phyloP scores from a whole-genome alignment of 2,329 filamentous ascomycete species.

The Aspergillus flavus region DNA sequence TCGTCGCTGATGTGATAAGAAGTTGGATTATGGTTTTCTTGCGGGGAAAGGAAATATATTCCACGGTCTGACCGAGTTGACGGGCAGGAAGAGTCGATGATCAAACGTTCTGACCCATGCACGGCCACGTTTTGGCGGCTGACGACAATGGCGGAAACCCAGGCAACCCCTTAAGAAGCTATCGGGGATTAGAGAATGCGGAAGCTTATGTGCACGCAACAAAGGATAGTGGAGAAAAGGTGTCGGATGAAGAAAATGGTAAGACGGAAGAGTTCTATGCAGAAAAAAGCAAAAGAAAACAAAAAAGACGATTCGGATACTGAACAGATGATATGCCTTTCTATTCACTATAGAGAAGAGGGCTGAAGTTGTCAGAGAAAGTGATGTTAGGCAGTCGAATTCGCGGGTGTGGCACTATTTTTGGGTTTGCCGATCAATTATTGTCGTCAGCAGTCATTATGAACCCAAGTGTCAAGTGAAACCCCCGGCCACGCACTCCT shows the following conservation, averaged over 20 bases:
- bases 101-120: constrained; percentile 6
- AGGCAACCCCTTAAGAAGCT: constrained; percentile 3
- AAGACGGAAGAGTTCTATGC: neutral
- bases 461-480: neutral
- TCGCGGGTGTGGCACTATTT: neutral
- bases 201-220: neutral
- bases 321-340: too few relatives aligned
- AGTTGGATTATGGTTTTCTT: neutral
- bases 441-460: neutral
- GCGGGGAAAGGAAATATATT: constrained; percentile 6
- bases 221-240: neutral
- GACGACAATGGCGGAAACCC: constrained; percentile 1
- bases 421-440: constrained; percentile 4
- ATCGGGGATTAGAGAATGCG: neutral
- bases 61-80: neutral
- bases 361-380: too few relatives aligned
- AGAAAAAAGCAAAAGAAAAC: neutral
- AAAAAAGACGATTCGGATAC: neutral
- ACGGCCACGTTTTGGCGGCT: constrained; percentile 15
- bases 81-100: neutral
- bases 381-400: constrained; percentile 4
- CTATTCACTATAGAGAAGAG: too few relatives aligned
- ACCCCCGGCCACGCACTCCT: neutral
- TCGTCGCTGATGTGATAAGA: neutral
- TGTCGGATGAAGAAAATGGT: neutral